phyloP scores from a whole-genome alignment of 208 protist species.

The Kentomonas sorsogonicus region DNA sequence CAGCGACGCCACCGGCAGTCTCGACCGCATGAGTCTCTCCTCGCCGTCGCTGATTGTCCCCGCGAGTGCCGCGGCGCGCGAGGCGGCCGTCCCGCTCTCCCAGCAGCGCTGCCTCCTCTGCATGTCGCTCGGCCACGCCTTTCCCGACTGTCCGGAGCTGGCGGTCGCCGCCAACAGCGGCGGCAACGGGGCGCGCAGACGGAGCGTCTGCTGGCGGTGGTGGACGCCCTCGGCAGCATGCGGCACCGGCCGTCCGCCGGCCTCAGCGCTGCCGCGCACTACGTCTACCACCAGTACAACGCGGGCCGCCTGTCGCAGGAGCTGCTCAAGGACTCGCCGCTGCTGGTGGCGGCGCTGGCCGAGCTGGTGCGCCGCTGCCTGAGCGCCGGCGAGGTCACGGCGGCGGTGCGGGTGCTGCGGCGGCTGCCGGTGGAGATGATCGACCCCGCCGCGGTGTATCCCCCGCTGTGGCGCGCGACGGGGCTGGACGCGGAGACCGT shows the following conservation, averaged over 20 bases:
- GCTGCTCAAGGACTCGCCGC: conserved; percentile 39
- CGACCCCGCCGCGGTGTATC: conserved; percentile 30
- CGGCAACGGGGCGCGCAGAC: conserved; percentile 36
- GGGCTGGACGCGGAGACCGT: conserved; percentile 43
- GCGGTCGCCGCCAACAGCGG: no score
- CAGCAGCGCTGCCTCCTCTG: conserved; percentile 57
- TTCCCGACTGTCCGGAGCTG: conserved; percentile 69
- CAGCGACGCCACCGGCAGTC: background rate
- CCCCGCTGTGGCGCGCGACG: conserved; percentile 59
- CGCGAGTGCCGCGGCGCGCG: conserved; percentile 19
- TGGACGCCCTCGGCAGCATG: conserved; percentile 56
- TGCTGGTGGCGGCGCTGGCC: conserved; percentile 32
- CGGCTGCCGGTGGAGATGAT: conserved; percentile 64
- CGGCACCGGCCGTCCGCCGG: conserved; percentile 29
- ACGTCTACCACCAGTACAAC: conserved; percentile 79
- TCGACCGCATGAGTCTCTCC: conserved; percentile 1
- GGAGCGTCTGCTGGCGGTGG: conserved; percentile 34
- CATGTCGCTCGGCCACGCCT: conserved; percentile 49
- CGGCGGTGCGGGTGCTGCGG: conserved; percentile 64
- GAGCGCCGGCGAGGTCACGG: conserved; percentile 30
- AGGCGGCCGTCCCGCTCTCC: conserved; percentile 60
- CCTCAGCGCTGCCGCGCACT: conserved; percentile 54
- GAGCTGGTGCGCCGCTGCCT: conserved; percentile 38
- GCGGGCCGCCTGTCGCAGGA: conserved; percentile 38
- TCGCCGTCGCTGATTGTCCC: background rate